Base-by-base conservation (phyloP, 805 yeast genomes). In the Barnettozyma salicaria region DNA sequence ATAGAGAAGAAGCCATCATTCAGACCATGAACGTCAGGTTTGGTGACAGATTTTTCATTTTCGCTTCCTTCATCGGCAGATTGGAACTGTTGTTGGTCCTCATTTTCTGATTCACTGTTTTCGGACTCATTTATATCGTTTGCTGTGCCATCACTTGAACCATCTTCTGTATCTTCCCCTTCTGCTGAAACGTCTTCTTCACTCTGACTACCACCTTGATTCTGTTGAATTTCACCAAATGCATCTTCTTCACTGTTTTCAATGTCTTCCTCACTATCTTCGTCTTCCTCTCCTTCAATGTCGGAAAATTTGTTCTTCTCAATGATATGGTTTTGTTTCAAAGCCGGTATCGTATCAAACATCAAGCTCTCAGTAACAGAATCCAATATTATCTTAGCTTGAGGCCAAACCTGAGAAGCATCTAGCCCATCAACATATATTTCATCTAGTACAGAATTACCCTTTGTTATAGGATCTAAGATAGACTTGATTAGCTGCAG, bases 381-480 rank as follows among this genome's bases (percentile, higher is more conserved):
- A 41, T 88, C 96, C 26, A 87, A 64, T 14, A 90, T 80, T 63
- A 90, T 72, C 59, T 84, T 86, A 2, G 85, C 80, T 60, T 90
- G 97, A 39, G 90, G 95, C 87, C 90, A 90, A 0, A 92, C 88
- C 56, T 90, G 97, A 27, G 81, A 73, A 18, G 96, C 79, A 57
- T 85, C 96, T 37, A 90, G 65, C 1, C 96, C 97, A 33, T 88
- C 94, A 11, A 82, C 70, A 48, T 80, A 76, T 16, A 90, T 70
- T 55, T 85, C 88, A 58, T 88, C 96, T 16, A 90, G 65, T 6
- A 83, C 81, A 1, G 92, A 48, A 37, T 53, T 44, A 2, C 46
- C 50, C 34, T 49, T 40, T 5, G 47, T 43, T 32, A 55, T 50
- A 7, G 59, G 59, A 34, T 53, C 59, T 20, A 55, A 34, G 3